Percentiles rank a stretch among this genome's conserved stretches.
Conservation (phyloP, 129 eudicot genomes). For the Apium graveolens region DNA sequence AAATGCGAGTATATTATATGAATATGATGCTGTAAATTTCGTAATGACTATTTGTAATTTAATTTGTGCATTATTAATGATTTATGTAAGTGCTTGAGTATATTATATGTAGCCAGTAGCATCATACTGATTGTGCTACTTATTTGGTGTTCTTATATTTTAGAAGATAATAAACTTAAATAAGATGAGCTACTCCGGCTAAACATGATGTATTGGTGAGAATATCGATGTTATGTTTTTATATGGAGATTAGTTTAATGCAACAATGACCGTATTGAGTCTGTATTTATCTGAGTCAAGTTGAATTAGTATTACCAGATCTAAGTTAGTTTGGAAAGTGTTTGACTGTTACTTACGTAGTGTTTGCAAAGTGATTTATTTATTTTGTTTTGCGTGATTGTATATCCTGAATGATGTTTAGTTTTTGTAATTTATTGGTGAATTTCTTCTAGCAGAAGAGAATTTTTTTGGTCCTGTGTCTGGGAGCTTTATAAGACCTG, state of each 20-base stretch:
- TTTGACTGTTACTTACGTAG: not conserved
- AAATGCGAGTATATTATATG: too few species aligned
- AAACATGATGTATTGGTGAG: not conserved
- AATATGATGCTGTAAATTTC: not conserved
- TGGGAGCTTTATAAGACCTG: constrained; percentile 55
- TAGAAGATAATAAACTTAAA: not conserved
- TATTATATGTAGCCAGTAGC: not conserved
- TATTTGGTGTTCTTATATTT: not conserved
- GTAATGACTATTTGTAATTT: not conserved
- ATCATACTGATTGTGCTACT: not conserved
- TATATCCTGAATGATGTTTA: not conserved
- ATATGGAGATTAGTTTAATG: not conserved
- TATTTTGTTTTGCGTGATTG: not conserved
- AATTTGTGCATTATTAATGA: too few species aligned
- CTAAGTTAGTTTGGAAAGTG: not conserved
- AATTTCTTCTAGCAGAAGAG: constrained; percentile 47
- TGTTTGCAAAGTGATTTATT: not conserved
- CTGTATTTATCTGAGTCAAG: not conserved
- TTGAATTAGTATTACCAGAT: not conserved
- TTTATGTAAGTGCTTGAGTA: not conserved
- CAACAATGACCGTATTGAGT: not conserved
- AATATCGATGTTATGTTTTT: not conserved
- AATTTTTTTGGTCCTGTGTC: constrained; percentile 88
- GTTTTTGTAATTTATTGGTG: not conserved
- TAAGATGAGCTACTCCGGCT: not conserved